A percentile compares a stretch with the other conserved stretches of the same genome.
Evolutionary conservation across 148 eudicot genomes (phyloP).

Genomic region (Salicornia ramosissima): DNA sequence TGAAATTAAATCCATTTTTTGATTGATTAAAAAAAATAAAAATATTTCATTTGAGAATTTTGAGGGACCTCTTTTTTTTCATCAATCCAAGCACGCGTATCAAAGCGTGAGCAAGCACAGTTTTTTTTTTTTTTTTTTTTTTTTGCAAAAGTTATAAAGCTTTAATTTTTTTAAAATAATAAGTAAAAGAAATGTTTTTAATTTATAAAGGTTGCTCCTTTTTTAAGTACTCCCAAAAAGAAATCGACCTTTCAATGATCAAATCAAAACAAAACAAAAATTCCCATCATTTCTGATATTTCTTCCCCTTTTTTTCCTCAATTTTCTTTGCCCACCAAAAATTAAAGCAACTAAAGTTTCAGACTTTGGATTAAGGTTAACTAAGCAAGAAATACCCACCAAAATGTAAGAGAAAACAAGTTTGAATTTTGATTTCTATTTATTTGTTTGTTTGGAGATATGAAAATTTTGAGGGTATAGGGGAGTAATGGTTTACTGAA

Average conservation of each 20-base stretch:
- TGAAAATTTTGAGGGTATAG: neutral
- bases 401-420: neutral
- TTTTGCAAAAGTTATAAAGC: neutral
- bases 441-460: neutral
- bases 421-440: neutral
- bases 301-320: neutral
- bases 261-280: constrained; percentile 9
- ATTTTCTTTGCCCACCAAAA: neutral
- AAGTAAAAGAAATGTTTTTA: neutral
- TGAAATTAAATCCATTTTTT: neutral
- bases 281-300: constrained; percentile 13
- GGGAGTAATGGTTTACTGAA: constrained; percentile 15
- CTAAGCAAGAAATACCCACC: neutral
- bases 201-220: constrained; percentile 15
- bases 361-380: neutral
- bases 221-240: constrained; percentile 34
- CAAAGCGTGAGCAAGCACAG: constrained; percentile 54
- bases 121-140: neutral
- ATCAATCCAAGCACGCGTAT: constrained; percentile 76
- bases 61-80: constrained; percentile 22
- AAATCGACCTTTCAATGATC: constrained; percentile 69
- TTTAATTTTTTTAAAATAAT: neutral
- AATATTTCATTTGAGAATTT: constrained; percentile 13
- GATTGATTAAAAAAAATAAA: constrained; percentile 9
- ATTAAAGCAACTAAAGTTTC: neutral